Conservation (phyloP, 768 basidiomycete species). For the Auricularia auricula-judae region DNA sequence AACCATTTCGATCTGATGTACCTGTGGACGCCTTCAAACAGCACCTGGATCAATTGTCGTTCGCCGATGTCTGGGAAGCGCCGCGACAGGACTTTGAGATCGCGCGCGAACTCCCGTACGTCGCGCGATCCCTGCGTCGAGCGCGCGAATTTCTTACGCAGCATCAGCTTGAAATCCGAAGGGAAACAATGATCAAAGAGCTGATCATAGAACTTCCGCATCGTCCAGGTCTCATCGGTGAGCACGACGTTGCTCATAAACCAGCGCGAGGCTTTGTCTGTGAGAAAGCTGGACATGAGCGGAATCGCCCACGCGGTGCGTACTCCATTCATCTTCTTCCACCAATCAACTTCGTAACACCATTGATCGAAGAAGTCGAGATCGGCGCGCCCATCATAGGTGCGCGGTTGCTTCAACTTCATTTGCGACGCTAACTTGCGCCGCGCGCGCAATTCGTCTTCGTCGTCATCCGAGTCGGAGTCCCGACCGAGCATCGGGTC, state of each 20-base stretch:
- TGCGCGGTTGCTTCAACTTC: conserved; percentile 1
- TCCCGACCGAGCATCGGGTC: too few relatives aligned
- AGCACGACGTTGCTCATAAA: conserved; percentile 21
- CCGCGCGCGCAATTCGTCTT: background rate
- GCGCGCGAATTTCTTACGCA: conserved; percentile 14
- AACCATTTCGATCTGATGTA: conserved; percentile 21
- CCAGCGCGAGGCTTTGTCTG: conserved; percentile 21
- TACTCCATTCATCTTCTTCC: background rate
- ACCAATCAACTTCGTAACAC: background rate
- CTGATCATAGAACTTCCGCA: conserved; percentile 20
- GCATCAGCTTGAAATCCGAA: conserved; percentile 15
- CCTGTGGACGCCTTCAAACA: conserved; percentile 23
- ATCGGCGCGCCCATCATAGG: background rate
- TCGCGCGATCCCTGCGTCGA: conserved; percentile 17
- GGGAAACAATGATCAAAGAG: conserved; percentile 30
- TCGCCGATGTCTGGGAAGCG: conserved; percentile 22
- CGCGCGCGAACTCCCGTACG: conserved; percentile 22
- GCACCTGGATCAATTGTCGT: conserved; percentile 17
- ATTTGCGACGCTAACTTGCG: background rate
- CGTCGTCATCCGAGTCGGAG: too few relatives aligned
- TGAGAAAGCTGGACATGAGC: conserved; percentile 15
- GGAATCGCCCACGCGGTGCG: background rate
- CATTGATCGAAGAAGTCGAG: background rate
- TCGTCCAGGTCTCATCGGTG: conserved; percentile 15
- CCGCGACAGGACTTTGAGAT: conserved; percentile 23